Base-by-base conservation (phyloP, 1,284 basidiomycete genomes). In the Pterula multifida region DNA sequence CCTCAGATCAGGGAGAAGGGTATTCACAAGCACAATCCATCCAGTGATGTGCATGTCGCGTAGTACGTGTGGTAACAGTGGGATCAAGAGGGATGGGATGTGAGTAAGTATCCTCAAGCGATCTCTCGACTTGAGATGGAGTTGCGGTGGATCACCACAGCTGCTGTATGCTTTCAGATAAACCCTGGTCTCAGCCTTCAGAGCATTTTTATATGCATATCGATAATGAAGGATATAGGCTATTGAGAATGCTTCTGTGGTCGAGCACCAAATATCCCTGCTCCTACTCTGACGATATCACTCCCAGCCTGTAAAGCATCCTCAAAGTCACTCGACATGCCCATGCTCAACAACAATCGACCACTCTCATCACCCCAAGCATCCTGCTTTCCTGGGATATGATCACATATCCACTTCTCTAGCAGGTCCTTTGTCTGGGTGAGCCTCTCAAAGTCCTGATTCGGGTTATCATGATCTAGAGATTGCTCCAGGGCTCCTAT, bases 301-400 rank as follows among this genome's bases (percentile, higher is more conserved):
- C 90, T 89, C 0, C 92, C 95, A 15, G 84, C 79, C 62, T 72
- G 75, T 52, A 96, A 68, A 1, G 95, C 95, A 39, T 84, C 79
- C 60, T 85, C 89, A 63, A 95, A 96, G 60, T 98, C 95, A 52
- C 84, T 86, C 50, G 91, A 95, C 95, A 98, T 98, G 19, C 95
- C 95, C 94, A 98, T 98, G 60, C 91, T 95, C 61, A 98, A 64
- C 60, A 92, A 63, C 53, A 98, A 63, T 49, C 67, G 69, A 3
- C 81, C 76, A 3, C 61, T 68, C 28, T 71, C 68, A 46, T 70
- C 66, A 4, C 80, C 81, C 78, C 76, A 83, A 42, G 55, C 65
- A 26, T 57, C 54, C 3, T 50, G 60, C 19, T 62, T 63, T 1
- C 59, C 54, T 1, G 64, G 61, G 6, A 71, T 65, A 21, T 65